A percentile compares a stretch with the other conserved stretches of the same genome.
phyloP scores from a whole-genome alignment of 139 green algal species.

The Pseudopediastrum boryanum region DNA sequence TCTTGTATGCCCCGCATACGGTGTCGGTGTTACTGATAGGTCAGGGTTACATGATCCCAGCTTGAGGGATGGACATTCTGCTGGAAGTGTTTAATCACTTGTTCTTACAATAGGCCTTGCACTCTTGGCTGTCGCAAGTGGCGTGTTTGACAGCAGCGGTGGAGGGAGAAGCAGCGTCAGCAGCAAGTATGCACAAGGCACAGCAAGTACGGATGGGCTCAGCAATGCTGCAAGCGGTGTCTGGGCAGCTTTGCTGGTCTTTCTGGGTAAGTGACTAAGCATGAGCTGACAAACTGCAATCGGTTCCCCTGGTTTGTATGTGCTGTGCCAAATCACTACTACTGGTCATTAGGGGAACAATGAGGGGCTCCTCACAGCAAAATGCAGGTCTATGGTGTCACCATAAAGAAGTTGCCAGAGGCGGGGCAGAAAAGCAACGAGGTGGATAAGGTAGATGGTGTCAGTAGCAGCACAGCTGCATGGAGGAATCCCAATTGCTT shows the following conservation, averaged over 20 bases:
- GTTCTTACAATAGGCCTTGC: slow-evolving; percentile 16
- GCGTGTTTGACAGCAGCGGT: slow-evolving; percentile 6
- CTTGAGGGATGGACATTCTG: not conserved
- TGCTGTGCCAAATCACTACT: no score
- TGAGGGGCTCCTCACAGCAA: no score
- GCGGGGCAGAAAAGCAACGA: not conserved
- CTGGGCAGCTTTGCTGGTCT: slow-evolving; percentile 61
- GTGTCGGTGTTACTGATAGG: slow-evolving; percentile 61
- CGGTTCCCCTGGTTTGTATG: no score
- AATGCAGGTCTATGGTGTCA: no score
- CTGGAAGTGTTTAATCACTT: not conserved
- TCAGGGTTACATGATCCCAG: slow-evolving; percentile 16
- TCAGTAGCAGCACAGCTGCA: no score
- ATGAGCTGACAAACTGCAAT: no score
- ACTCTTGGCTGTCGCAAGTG: slow-evolving; percentile 3
- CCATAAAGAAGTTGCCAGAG: not conserved
- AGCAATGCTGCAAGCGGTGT: slow-evolving; percentile 58
- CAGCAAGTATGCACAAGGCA: slow-evolving; percentile 17
- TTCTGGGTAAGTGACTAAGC: slow-evolving; percentile 51
- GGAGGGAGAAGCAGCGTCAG: not conserved
- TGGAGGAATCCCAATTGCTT: no score
- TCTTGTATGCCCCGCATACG: slow-evolving; percentile 69
- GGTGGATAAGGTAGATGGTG: no score
- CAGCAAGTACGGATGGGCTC: not conserved
- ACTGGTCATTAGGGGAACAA: no score